Percentiles rank a stretch among this genome's conserved stretches.
phyloP scores from a whole-genome alignment of 1,139 yeast species.

The Suhomyces yuchorum region DNA sequence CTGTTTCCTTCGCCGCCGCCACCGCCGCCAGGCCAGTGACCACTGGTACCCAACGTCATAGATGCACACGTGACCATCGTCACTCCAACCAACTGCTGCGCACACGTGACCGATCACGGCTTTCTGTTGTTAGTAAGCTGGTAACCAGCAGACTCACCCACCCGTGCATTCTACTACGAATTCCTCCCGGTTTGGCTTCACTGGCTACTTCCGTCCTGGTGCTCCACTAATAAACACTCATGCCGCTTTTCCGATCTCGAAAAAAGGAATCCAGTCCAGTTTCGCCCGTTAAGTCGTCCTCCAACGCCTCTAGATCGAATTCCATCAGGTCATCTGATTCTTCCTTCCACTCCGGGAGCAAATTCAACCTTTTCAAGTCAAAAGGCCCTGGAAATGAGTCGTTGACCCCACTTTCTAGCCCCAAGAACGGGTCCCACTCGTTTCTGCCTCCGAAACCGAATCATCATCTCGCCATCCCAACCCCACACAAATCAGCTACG shows the following conservation, averaged over 20 bases:
- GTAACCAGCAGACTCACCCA: too few species aligned
- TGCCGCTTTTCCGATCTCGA: constrained; percentile 14
- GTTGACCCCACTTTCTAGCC: constrained; percentile 1
- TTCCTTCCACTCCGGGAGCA: not conserved
- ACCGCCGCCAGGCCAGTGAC: too few species aligned
- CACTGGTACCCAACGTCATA: too few species aligned
- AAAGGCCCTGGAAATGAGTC: constrained; percentile 1
- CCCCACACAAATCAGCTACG: constrained; percentile 6
- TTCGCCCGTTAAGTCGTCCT: constrained; percentile 4
- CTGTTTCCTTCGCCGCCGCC: too few species aligned
- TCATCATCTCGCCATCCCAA: not conserved
- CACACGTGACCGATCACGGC: too few species aligned
- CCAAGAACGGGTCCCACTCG: not conserved
- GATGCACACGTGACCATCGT: too few species aligned
- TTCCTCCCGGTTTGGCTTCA: not conserved
- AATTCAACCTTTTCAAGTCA: constrained; percentile 9
- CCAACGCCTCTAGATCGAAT: constrained; percentile 9
- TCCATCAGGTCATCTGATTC: constrained; percentile 9
- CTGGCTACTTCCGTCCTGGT: not conserved
- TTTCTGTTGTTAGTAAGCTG: too few species aligned
- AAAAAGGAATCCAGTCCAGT: constrained; percentile 11
- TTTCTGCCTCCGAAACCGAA: not conserved
- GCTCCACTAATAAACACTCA: not conserved
- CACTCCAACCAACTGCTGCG: too few species aligned
- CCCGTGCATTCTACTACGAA: not conserved